A percentile compares a stretch with the other conserved stretches of the same genome.
Conservation (phyloP, 2,329 filamentous ascomycete genomes). For the Neonectria faginata region DNA sequence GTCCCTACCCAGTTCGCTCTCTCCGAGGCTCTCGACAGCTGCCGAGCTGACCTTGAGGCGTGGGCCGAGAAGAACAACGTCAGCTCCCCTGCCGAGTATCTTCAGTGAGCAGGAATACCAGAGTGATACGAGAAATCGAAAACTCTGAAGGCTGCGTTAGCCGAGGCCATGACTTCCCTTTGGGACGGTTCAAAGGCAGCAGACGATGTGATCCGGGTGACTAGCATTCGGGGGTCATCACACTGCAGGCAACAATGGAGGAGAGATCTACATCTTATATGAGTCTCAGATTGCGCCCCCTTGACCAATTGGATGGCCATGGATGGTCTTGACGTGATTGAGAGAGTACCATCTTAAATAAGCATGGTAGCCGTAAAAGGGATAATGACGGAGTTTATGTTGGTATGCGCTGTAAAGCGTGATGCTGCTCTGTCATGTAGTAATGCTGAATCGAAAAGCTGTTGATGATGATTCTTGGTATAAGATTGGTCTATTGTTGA, state of each 20-base stretch:
- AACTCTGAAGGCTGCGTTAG: slow-evolving; percentile 8
- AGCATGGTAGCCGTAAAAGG: slow-evolving; percentile 38
- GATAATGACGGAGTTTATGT: slow-evolving; percentile 19
- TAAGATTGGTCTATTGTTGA: not conserved
- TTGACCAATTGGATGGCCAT: slow-evolving; percentile 25
- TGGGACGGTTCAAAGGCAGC: slow-evolving; percentile 17
- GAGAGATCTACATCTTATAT: slow-evolving; percentile 39
- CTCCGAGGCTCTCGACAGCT: slow-evolving; percentile 66
- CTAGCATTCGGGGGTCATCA: slow-evolving; percentile 5
- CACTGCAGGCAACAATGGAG: slow-evolving; percentile 17
- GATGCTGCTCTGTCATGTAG: slow-evolving; percentile 17
- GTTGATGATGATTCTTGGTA: slow-evolving; percentile 12
- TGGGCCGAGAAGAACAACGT: slow-evolving; percentile 55
- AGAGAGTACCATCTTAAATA: slow-evolving; percentile 37
- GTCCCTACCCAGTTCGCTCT: slow-evolving; percentile 78
- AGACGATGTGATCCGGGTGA: slow-evolving; percentile 18
- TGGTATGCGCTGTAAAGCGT: slow-evolving; percentile 16
- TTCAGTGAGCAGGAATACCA: slow-evolving; percentile 24
- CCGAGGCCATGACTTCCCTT: slow-evolving; percentile 10
- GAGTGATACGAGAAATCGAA: slow-evolving; percentile 5
- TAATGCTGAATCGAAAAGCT: slow-evolving; percentile 41
- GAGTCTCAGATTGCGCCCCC: slow-evolving; percentile 43
- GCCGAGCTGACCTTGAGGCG: slow-evolving; percentile 49
- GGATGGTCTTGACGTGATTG: slow-evolving; percentile 44
- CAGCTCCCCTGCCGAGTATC: slow-evolving; percentile 47